Evolutionary conservation across 1,284 basidiomycete species (phyloP).

Genomic region (Sporisorium graminicola): DNA sequence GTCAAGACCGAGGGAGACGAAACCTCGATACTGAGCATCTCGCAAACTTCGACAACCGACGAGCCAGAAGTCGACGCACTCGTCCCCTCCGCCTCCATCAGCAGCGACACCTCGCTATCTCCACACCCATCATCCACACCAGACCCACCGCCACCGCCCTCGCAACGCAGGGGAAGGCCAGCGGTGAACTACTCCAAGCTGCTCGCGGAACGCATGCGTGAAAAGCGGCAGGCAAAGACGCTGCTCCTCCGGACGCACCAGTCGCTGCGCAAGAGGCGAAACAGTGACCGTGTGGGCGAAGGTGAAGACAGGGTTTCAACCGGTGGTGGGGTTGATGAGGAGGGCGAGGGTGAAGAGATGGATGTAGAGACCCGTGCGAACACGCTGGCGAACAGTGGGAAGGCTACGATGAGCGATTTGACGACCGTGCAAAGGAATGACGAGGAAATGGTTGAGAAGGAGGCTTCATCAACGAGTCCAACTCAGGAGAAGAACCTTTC

Average conservation of each 20-base stretch:
- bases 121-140: not conserved
- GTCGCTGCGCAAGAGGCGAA: slow-evolving; percentile 25
- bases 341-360: not conserved
- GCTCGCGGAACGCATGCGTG: slow-evolving; percentile 30
- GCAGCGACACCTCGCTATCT: not conserved
- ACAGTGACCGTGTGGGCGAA: not conserved
- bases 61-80: not conserved
- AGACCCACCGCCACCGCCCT: not conserved
- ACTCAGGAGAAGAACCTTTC: not conserved
- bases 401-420: no score
- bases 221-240: slow-evolving; percentile 31
- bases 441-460: not conserved
- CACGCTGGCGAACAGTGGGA: not conserved
- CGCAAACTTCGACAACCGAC: not conserved
- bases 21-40: not conserved
- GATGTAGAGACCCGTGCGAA: not conserved
- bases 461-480: not conserved
- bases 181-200: slow-evolving; percentile 30
- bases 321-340: not conserved
- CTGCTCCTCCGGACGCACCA: slow-evolving; percentile 39
- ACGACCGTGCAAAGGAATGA: not conserved
- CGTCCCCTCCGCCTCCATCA: not conserved
- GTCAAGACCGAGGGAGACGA: not conserved
- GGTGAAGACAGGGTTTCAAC: no score
- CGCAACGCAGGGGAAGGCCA: no score